Evolutionary conservation across 306 rosid species (phyloP).

Genomic region (Prinsepia uniflora): DNA sequence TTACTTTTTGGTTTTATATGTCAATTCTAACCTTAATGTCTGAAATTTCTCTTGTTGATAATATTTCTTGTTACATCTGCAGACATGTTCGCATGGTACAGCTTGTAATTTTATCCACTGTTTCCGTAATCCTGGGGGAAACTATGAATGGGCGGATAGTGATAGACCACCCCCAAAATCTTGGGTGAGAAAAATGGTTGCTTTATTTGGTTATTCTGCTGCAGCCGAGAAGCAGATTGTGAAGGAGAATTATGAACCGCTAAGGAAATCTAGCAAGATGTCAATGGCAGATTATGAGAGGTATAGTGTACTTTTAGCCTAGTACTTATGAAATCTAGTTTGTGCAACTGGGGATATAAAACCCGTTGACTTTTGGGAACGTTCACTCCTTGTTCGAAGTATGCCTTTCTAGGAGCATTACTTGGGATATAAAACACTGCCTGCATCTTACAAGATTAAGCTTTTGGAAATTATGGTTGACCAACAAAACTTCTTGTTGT

Average conservation of each 20-base stretch:
- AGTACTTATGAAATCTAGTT: background rate
- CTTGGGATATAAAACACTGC: background rate
- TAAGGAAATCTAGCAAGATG: conserved; percentile 34
- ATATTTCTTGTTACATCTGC: conserved; percentile 28
- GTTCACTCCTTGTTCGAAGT: too few species aligned
- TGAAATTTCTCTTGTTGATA: conserved; percentile 4
- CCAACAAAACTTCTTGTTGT: background rate
- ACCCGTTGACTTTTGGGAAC: too few species aligned
- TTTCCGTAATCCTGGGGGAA: conserved; percentile 89
- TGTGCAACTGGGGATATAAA: background rate
- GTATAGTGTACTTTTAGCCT: conserved; percentile 31
- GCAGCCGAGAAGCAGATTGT: conserved; percentile 33
- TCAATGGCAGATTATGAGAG: conserved; percentile 43
- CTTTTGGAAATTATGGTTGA: background rate
- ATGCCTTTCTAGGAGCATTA: too few species aligned
- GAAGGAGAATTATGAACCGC: conserved; percentile 28
- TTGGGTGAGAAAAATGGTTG: conserved; percentile 73
- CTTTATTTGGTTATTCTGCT: conserved; percentile 73
- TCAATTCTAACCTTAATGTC: conserved; percentile 8
- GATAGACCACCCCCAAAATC: conserved; percentile 80
- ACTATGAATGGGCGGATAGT: conserved; percentile 93
- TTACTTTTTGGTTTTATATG: background rate
- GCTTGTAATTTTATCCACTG: conserved; percentile 96
- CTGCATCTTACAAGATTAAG: background rate
- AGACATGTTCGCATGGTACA: conserved; percentile 89